phyloP scores from a whole-genome alignment of 108 stramenopile species.

The Cyclotella distinguenda region DNA sequence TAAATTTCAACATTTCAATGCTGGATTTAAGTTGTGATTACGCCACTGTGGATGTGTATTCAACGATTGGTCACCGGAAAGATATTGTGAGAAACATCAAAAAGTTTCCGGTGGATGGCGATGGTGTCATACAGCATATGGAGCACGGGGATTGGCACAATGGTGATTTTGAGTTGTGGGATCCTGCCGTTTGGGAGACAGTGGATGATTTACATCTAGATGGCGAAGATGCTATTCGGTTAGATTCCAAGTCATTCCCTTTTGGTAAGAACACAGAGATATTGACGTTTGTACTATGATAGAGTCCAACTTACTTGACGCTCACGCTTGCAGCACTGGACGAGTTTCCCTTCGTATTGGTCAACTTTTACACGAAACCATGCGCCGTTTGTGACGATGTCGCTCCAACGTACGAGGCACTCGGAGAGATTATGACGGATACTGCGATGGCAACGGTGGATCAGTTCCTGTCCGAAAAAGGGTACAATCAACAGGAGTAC shows the following conservation, averaged over 20 bases:
- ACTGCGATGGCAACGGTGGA: constrained; percentile 44
- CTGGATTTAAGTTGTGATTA: constrained; percentile 85
- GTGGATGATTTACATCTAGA: constrained; percentile 57
- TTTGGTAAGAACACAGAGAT: constrained; percentile 14
- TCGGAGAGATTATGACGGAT: constrained; percentile 52
- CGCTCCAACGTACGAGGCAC: constrained; percentile 77
- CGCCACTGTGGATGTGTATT: constrained; percentile 76
- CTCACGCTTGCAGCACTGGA: constrained; percentile 13
- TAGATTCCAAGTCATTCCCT: constrained; percentile 35
- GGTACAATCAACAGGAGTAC: constrained; percentile 12
- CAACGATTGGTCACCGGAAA: constrained; percentile 57
- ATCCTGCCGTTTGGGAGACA: constrained; percentile 39
- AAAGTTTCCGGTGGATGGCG: constrained; percentile 68
- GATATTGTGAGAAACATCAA: constrained; percentile 70
- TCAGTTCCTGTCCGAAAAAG: constrained; percentile 20
- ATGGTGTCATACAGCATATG: constrained; percentile 55
- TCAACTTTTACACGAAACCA: constrained; percentile 68
- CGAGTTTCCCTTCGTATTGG: constrained; percentile 36
- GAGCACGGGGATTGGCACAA: constrained; percentile 68
- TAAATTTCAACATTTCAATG: constrained; percentile 93
- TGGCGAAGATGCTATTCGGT: constrained; percentile 51
- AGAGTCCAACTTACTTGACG: background rate
- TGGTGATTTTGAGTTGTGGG: constrained; percentile 55
- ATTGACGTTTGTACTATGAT: background rate
- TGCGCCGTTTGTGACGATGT: constrained; percentile 76